Base-by-base conservation (phyloP, 2,329 filamentous ascomycete species). In the Scedosporium boydii region DNA sequence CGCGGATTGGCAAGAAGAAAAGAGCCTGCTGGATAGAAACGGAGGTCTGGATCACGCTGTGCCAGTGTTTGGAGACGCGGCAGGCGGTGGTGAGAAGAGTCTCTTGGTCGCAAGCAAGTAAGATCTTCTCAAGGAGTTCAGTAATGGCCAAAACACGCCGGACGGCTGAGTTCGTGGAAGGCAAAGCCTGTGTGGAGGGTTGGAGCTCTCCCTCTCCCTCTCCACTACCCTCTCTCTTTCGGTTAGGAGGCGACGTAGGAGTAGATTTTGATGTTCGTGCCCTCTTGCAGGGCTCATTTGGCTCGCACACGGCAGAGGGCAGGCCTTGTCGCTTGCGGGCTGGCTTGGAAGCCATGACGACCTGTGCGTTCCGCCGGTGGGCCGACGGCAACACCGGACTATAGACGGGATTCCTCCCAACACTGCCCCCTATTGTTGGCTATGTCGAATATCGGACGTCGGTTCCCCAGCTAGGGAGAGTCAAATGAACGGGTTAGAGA, bases 41-140 rank as follows among this genome's bases (percentile, higher is more conserved):
- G 9, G 59, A 61, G 4, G 48, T 61, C 21, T 61, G 59, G 27
- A 61, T 56, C n/a, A 61, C 34, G 48, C 27, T 41, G 18, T 61
- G 29, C 70, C 70, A 72, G 27, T 57, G 38, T 23, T 59, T 68
- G 53, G 66, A 67, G 21, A 72, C 68, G 1, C 69, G 68, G 5
- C 62, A 62, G 23, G 64, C 68, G 6, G 69, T 68, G 6, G 67
- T 63, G 9, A 72, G 68, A 2, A 71, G 66, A 3, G 69, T 69
- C 12, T 63, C 63, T 64, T 69, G 67, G 63, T 71, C 69, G 5
- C 70, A 62, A 7, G 67, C 64, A 14, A 66, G 42, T 21, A 72
- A 60, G 34, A 71, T 69, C 38, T 65, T 65, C 55, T 72, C 70
- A 27, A 71, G 62, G 3, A 72, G 61, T 63, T 72, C 70, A 6